phyloP scores from a whole-genome alignment of 179 eudicot species.

The Spergularia azorica region DNA sequence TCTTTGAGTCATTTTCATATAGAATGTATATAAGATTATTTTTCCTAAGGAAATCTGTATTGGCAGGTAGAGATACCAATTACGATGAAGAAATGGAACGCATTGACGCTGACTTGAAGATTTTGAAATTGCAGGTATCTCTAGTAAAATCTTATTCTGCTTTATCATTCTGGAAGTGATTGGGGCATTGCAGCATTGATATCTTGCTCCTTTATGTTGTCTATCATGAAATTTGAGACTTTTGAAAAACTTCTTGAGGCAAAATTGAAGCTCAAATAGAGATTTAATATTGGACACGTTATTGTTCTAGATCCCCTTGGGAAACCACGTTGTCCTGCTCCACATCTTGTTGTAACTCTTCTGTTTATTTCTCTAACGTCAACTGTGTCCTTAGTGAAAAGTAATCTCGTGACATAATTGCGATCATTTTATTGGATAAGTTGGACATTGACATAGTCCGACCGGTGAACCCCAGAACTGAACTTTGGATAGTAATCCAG shows the following conservation, averaged over 20 bases:
- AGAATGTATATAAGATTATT: not conserved
- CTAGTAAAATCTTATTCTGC: not conserved
- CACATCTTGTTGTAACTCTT: not conserved
- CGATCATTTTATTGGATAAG: not conserved
- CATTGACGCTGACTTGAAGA: constrained; percentile 84
- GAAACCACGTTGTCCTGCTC: constrained; percentile 9
- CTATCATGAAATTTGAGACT: not conserved
- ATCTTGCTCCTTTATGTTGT: not conserved
- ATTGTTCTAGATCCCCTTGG: not conserved
- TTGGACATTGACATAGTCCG: not conserved
- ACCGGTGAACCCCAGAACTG: not conserved
- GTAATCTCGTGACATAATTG: not conserved
- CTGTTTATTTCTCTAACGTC: not conserved
- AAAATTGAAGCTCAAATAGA: not conserved
- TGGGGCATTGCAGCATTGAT: constrained; percentile 1
- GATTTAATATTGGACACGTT: not conserved
- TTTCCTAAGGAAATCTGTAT: not conserved
- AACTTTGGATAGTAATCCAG: not conserved
- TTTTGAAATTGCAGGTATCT: constrained; percentile 77
- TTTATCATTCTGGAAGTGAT: constrained; percentile 8
- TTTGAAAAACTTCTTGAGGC: not conserved
- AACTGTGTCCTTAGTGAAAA: not conserved
- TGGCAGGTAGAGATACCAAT: constrained; percentile 58
- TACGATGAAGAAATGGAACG: constrained; percentile 56
- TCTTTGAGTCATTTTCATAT: constrained; percentile 1